phyloP scores from a whole-genome alignment of 495 filamentous ascomycete species.

The Annulohypoxylon maeteangense region DNA sequence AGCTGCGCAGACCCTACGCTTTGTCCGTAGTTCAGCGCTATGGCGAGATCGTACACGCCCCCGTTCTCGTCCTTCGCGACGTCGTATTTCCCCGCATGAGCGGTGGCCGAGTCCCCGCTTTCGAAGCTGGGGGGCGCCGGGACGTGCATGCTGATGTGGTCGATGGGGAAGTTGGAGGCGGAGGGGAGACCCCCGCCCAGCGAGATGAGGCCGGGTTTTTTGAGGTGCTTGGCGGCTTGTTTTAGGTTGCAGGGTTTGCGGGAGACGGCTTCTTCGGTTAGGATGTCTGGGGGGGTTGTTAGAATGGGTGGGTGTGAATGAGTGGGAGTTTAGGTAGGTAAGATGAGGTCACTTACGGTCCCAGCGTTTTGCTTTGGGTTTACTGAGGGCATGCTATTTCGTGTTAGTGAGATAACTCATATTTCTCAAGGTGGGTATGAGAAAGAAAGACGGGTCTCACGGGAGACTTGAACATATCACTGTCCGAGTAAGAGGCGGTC shows the following conservation, averaged over 20 bases:
- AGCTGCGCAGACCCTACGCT: slow-evolving; percentile 86
- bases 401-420: neutral
- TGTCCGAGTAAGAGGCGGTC: slow-evolving; percentile 80
- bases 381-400: slow-evolving; percentile 60
- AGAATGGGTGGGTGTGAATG: neutral
- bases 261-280: slow-evolving; percentile 66
- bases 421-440: neutral
- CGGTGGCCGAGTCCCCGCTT: slow-evolving; percentile 67
- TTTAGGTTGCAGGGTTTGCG: slow-evolving; percentile 77
- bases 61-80: slow-evolving; percentile 57
- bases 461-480: slow-evolving; percentile 85
- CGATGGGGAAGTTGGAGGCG: slow-evolving; percentile 83
- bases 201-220: slow-evolving; percentile 79
- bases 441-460: slow-evolving; percentile 50
- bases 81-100: slow-evolving; percentile 84
- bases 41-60: slow-evolving; percentile 71
- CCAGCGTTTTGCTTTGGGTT: slow-evolving; percentile 84
- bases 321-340: neutral
- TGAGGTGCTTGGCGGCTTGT: slow-evolving; percentile 74
- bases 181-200: slow-evolving; percentile 93
- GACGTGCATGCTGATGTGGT: slow-evolving; percentile 51
- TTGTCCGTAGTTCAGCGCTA: slow-evolving; percentile 91
- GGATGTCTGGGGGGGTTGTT: slow-evolving; percentile 50
- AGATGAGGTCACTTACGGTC: slow-evolving; percentile 70
- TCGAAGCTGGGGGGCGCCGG: slow-evolving; percentile 68